Percentiles rank a stretch among this genome's conserved stretches.
These are phyloP conservation scores for Trichoderma harzianum DNA, from an alignment of 2,329 filamentous ascomycete genomes.

Conservation along the genomic window DNA sequence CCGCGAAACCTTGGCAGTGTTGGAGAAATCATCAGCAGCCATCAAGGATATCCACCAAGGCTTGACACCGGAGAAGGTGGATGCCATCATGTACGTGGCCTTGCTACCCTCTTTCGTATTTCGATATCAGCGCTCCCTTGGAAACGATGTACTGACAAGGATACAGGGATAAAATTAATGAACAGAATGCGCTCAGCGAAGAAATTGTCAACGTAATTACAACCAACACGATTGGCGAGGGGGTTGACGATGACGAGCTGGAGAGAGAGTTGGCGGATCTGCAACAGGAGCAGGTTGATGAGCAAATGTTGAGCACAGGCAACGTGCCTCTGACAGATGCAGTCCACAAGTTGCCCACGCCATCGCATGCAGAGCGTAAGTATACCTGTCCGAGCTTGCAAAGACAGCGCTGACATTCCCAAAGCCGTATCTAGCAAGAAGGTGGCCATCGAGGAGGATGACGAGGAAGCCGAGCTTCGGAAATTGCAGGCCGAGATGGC, in stretches of 20 bases:
- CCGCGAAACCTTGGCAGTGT: constrained; percentile 88
- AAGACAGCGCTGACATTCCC: constrained; percentile 11
- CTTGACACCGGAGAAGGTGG: constrained; percentile 90
- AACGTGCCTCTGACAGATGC: constrained; percentile 77
- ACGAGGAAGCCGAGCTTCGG: constrained; percentile 91
- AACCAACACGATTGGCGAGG: constrained; percentile 61
- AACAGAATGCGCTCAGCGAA: constrained; percentile 89
- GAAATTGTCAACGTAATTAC: constrained; percentile 89
- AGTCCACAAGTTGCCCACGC: constrained; percentile 72
- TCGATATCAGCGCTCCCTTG: background rate
- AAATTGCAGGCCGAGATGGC: constrained; percentile 97
- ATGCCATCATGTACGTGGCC: constrained; percentile 79
- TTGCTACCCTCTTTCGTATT: background rate
- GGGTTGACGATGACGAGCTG: constrained; percentile 80
- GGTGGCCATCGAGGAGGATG: constrained; percentile 68
- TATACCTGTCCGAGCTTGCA: constrained; percentile 23
- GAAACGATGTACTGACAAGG: constrained; percentile 29
- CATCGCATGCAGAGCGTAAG: constrained; percentile 73
- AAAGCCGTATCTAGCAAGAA: constrained; percentile 34
- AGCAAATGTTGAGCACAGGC: constrained; percentile 89
- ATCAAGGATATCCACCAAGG: constrained; percentile 93
- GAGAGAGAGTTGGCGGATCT: constrained; percentile 80
- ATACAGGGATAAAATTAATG: constrained; percentile 78
- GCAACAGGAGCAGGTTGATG: constrained; percentile 89
- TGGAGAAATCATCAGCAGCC: constrained; percentile 84